Base-by-base conservation (phyloP, 2,329 filamentous ascomycete species). In the Teratosphaeriaceae sp. region DNA sequence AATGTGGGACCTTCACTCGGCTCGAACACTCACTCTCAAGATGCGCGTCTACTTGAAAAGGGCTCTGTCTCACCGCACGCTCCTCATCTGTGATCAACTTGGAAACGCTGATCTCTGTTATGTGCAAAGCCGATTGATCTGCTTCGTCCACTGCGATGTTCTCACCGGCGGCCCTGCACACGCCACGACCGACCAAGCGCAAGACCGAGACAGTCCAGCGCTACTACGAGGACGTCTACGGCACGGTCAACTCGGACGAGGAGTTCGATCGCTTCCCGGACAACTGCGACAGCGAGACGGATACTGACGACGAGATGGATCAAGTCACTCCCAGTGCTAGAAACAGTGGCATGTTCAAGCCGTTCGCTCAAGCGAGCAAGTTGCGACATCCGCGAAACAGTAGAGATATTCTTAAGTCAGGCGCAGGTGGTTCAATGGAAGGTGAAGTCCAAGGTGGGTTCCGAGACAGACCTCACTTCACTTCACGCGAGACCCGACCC, bases 191-290 rank as follows among this genome's bases (percentile, higher is more conserved):
- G 15, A 23, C n/a, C n/a, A n/a, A 20, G 12, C 37, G 22, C 15
- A 36, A 22, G 9, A 23, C 22, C 22, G 23, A 12, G 31, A 15
- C 6, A 5, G 9, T 7, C 18, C 38, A 38, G n/a, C 20, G 22
- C 12, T 57, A 53, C 43, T 53, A 57, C 38, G 51, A 57, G 31
- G 55, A 58, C 43, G 12, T 51, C 16, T 50, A 52, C 24, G 49
- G 49, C 38, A 24, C 24, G 8, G 35, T 22, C 18, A 50, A 51
- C 40, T 16, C 37, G 5, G 50, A 54, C 16, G 53, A 57, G 23
- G 34, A 27, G 5, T 35, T 46, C 22, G 53, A 52, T 26, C 38
- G 36, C 8, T 12, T 24, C 11, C 23, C 45, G 11, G 51, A 59
- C 15, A 9, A 23, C 2, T 58, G 54, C 46, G 54, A 56, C n/a